phyloP scores from a whole-genome alignment of 768 basidiomycete genomes.

The Hydnomerulius pinastri region DNA sequence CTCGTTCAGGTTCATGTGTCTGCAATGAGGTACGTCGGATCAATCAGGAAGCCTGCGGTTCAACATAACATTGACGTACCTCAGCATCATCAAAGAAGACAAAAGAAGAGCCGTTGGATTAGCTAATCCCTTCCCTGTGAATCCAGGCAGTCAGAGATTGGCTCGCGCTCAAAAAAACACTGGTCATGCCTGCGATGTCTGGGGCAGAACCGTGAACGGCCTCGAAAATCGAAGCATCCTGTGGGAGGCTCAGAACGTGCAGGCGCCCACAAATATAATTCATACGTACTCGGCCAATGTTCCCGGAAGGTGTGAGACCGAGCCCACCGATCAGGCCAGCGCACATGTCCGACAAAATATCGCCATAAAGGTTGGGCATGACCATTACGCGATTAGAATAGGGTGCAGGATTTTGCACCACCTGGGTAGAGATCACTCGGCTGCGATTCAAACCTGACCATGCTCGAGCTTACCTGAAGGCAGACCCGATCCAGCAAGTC shows the following conservation, averaged over 20 bases:
- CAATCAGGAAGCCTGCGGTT: conserved; percentile 11
- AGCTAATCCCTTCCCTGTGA: conserved; percentile 81
- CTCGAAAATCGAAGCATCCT: conserved; percentile 99
- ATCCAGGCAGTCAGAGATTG: conserved; percentile 6
- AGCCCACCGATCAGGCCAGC: conserved; percentile 98
- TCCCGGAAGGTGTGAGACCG: conserved; percentile 95
- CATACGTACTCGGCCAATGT: conserved; percentile 83
- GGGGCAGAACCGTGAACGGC: conserved; percentile 99
- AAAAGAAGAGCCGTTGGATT: conserved; percentile 99
- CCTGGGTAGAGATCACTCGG: conserved; percentile 40
- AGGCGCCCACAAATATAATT: conserved; percentile 6
- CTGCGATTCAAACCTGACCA: background rate
- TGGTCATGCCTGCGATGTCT: conserved; percentile 85
- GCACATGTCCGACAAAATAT: conserved; percentile 97
- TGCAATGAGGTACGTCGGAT: conserved; percentile 35
- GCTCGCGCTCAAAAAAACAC: background rate
- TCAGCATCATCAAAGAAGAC: conserved; percentile 97
- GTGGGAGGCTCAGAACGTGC: conserved; percentile 18
- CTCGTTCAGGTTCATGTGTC: conserved; percentile 90
- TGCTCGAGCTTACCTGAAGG: conserved; percentile 61
- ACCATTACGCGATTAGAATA: conserved; percentile 99
- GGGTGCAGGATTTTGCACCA: conserved; percentile 91
- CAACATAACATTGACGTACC: conserved; percentile 49
- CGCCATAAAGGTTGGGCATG: conserved; percentile 98
- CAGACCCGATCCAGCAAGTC: conserved; percentile 97